Evolutionary conservation across 345 rosid species (phyloP).

Genomic region (Populus davidiana): DNA sequence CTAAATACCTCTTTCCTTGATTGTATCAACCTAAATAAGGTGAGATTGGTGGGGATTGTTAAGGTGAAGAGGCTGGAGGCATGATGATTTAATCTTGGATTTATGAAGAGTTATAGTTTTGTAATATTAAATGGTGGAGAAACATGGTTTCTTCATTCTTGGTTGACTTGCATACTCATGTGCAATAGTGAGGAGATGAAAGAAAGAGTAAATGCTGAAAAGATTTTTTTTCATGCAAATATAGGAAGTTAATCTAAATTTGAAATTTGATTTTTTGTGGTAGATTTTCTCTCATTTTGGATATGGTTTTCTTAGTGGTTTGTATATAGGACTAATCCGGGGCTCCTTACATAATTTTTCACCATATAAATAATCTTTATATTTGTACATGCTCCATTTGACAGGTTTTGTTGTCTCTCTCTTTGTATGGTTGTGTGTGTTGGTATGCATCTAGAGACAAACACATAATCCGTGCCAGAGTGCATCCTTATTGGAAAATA

Average conservation of each 20-base stretch:
- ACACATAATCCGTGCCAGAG: neutral
- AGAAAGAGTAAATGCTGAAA: neutral
- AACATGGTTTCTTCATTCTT: neutral
- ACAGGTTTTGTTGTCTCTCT: neutral
- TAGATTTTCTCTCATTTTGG: neutral
- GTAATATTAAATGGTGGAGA: neutral
- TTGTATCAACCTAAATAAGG: neutral
- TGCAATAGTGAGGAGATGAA: neutral
- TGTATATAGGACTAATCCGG: neutral
- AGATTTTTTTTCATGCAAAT: neutral
- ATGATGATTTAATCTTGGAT: neutral
- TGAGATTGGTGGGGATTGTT: neutral
- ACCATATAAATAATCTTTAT: neutral
- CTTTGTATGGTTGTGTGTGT: neutral
- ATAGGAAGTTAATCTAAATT: too few species aligned
- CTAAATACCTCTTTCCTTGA: neutral
- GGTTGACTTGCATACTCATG: neutral
- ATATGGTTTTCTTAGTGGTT: neutral
- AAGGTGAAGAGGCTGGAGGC: neutral
- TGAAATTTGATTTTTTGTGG: neutral
- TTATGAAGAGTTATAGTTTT: neutral
- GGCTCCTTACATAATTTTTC: neutral
- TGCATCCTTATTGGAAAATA: neutral
- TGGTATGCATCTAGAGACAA: neutral
- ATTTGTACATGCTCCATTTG: neutral